Evolutionary conservation across 1,284 basidiomycete species (phyloP).

Genomic region (Ceratobasidium sp.): DNA sequence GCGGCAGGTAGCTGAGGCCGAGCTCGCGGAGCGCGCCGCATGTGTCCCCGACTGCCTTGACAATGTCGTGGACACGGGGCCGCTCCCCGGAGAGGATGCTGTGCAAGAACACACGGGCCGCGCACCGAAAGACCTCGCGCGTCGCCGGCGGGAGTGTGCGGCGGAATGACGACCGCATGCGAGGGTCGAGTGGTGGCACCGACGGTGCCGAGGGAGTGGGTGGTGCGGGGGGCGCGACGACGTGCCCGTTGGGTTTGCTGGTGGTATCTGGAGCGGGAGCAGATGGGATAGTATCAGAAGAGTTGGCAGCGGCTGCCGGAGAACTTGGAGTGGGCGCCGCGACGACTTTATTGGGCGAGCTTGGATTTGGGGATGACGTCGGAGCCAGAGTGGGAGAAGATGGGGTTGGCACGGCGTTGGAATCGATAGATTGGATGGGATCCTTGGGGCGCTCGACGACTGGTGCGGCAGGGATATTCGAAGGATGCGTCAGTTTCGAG

Average conservation of each 20-base stretch:
- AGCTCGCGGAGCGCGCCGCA: constrained; percentile 39
- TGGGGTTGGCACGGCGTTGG: neutral
- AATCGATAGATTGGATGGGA: neutral
- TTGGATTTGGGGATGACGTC: neutral
- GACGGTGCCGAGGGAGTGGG: neutral
- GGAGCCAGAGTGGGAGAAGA: too few species aligned
- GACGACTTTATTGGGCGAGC: neutral
- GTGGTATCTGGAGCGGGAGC: neutral
- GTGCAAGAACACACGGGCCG: constrained; percentile 30
- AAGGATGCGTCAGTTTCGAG: neutral
- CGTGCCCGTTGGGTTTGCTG: neutral
- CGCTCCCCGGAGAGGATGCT: constrained; percentile 39
- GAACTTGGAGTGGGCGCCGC: neutral
- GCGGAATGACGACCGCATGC: constrained; percentile 13
- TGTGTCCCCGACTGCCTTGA: constrained; percentile 28
- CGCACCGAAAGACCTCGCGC: constrained; percentile 42
- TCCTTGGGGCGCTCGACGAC: neutral
- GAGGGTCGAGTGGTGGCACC: neutral
- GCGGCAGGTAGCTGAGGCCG: constrained; percentile 42
- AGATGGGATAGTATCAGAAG: neutral
- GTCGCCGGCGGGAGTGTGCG: constrained; percentile 41
- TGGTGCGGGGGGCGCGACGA: neutral
- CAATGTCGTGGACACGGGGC: constrained; percentile 41
- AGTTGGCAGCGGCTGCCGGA: neutral
- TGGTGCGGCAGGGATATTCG: neutral